Percentiles rank a stretch among this genome's conserved stretches.
phyloP scores from a whole-genome alignment of 345 rosid genomes.

The Nasturtium officinale region DNA sequence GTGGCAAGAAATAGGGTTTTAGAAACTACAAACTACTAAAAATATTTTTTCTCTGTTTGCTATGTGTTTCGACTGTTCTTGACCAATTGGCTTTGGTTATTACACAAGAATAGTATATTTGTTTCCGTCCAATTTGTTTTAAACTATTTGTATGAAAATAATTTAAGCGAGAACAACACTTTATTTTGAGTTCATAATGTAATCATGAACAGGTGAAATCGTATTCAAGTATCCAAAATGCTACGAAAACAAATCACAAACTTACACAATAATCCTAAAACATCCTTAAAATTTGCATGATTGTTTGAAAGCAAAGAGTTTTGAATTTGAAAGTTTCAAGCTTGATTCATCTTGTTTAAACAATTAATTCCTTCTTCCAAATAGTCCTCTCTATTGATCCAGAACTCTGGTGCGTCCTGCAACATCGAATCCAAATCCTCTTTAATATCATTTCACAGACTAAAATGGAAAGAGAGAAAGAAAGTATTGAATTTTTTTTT shows the following conservation, averaged over 20 bases:
- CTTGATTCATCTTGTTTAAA: constrained; percentile 74
- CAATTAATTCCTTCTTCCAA: constrained; percentile 84
- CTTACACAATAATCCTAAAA: background rate
- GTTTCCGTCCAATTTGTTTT: background rate
- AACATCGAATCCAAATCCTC: constrained; percentile 3
- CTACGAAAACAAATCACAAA: background rate
- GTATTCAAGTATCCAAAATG: background rate
- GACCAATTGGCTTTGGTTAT: constrained; percentile 2
- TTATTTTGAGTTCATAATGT: background rate
- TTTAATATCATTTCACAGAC: background rate
- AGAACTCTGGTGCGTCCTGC: constrained; percentile 97
- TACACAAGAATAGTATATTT: background rate
- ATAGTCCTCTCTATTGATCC: constrained; percentile 94
- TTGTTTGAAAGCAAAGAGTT: background rate
- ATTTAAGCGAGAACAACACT: background rate
- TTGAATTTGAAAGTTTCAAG: constrained; percentile 22
- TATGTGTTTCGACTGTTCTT: background rate
- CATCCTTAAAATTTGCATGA: background rate
- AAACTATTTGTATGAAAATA: background rate
- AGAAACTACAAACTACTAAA: background rate
- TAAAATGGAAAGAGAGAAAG: background rate
- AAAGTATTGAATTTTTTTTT: constrained; percentile 2
- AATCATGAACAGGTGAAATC: background rate
- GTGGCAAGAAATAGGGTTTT: constrained; percentile 48
- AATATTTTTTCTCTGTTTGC: constrained; percentile 12